Percentiles rank a stretch among this genome's conserved stretches.
phyloP scores from a whole-genome alignment of 495 filamentous ascomycete genomes.

The Talaromyces stipitatus region DNA sequence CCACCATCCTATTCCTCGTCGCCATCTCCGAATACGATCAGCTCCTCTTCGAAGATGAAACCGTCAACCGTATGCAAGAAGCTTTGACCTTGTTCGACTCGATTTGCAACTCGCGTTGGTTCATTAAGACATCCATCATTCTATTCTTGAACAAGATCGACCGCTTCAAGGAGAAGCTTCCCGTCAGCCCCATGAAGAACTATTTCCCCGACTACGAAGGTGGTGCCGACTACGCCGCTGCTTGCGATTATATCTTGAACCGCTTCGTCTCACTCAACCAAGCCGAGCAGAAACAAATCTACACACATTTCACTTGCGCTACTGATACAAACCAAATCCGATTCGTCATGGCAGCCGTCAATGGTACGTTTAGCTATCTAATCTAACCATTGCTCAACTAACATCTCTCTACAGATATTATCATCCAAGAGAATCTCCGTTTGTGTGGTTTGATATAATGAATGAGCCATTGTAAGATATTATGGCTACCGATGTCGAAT shows the following conservation, averaged over 20 bases:
- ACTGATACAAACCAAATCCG: slow-evolving; percentile 98
- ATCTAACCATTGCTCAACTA: neutral
- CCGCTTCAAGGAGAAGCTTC: slow-evolving; percentile 98
- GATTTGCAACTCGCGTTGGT: slow-evolving; percentile 99
- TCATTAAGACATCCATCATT: slow-evolving; percentile 98
- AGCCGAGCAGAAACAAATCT: slow-evolving; percentile 98
- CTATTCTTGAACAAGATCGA: slow-evolving; percentile 99
- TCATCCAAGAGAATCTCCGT: slow-evolving; percentile 99
- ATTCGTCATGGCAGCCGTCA: slow-evolving; percentile 99
- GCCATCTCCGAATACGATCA: slow-evolving; percentile 99
- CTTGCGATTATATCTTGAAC: slow-evolving; percentile 96
- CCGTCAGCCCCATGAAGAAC: slow-evolving; percentile 99
- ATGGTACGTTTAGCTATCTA: slow-evolving; percentile 56
- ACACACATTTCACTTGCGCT: slow-evolving; percentile 98
- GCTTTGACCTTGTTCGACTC: slow-evolving; percentile 97
- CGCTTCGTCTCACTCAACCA: slow-evolving; percentile 96
- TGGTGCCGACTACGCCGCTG: slow-evolving; percentile 84
- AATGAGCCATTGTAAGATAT: slow-evolving; percentile 11
- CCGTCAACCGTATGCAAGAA: slow-evolving; percentile 96
- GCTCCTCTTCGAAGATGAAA: slow-evolving; percentile 86
- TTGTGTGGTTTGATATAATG: slow-evolving; percentile 94
- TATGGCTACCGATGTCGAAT: slow-evolving; percentile 1
- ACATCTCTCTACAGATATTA: slow-evolving; percentile 64
- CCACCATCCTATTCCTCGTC: slow-evolving; percentile 95
- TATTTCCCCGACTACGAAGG: slow-evolving; percentile 99